These are phyloP conservation scores for Melastoma candidum DNA, from an alignment of 441 rosid species.

Conservation along the genomic window DNA sequence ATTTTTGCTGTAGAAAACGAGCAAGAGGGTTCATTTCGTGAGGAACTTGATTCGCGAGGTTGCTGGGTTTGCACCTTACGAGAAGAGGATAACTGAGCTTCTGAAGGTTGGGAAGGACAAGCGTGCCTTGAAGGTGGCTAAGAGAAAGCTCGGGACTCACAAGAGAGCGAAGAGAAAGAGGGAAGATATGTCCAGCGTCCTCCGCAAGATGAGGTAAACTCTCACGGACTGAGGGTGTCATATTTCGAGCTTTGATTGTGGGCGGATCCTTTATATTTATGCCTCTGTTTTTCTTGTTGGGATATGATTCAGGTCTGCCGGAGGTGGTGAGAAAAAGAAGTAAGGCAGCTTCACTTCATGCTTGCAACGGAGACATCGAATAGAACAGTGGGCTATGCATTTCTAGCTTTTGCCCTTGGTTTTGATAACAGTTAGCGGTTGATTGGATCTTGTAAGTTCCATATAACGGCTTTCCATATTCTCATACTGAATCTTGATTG, in stretches of 20 bases:
- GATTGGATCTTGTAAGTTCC: too few species aligned
- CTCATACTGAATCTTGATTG: too few species aligned
- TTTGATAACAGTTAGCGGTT: too few species aligned
- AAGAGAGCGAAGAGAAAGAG: slow-evolving; percentile 24
- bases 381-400: too few species aligned
- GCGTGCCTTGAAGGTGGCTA: slow-evolving; percentile 21
- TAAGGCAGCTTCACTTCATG: slow-evolving; percentile 1
- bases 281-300: neutral
- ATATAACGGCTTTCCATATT: too few species aligned
- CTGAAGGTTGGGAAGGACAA: slow-evolving; percentile 21
- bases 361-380: too few species aligned
- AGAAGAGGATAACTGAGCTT: slow-evolving; percentile 22
- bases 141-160: slow-evolving; percentile 22
- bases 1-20: slow-evolving; percentile 12
- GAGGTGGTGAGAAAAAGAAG: slow-evolving; percentile 37
- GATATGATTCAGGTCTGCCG: slow-evolving; percentile 27
- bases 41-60: slow-evolving; percentile 20
- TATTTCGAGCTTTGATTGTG: neutral
- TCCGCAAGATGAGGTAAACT: slow-evolving; percentile 22
- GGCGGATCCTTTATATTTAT: neutral
- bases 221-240: neutral
- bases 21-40: slow-evolving; percentile 24
- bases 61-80: slow-evolving; percentile 21
- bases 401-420: too few species aligned
- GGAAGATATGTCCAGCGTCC: slow-evolving; percentile 22